phyloP scores from a whole-genome alignment of 305 asterid species.

The Fraxinus baroniana region DNA sequence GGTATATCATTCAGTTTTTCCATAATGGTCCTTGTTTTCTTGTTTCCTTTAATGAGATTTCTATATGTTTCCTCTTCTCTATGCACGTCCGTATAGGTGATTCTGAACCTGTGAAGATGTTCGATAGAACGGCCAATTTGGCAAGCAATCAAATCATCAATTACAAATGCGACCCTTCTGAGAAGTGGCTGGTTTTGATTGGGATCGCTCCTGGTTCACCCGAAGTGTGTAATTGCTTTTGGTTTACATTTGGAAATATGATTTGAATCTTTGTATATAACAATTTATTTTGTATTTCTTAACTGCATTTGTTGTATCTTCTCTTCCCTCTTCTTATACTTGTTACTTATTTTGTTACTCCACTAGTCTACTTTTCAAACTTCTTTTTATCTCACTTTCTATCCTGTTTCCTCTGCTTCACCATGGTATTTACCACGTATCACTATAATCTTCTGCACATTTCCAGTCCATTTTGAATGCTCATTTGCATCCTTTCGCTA shows the following conservation, averaged over 20 bases:
- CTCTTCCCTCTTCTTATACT: background rate
- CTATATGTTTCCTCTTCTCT: slow-evolving; percentile 18
- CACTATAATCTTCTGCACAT: background rate
- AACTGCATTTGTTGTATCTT: background rate
- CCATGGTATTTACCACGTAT: background rate
- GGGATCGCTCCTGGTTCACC: slow-evolving; percentile 98
- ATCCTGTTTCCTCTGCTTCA: background rate
- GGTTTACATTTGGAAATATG: background rate
- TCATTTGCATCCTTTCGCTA: background rate
- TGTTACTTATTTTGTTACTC: background rate
- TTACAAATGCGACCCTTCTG: slow-evolving; percentile 93
- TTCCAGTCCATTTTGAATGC: background rate
- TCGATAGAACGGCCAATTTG: slow-evolving; percentile 91
- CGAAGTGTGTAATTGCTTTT: slow-evolving; percentile 54
- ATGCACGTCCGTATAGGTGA: slow-evolving; percentile 56
- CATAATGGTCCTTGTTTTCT: slow-evolving; percentile 5
- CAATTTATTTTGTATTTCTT: background rate
- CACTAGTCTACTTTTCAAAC: background rate
- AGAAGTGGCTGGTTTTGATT: slow-evolving; percentile 97
- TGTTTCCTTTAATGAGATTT: background rate
- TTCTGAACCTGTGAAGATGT: slow-evolving; percentile 89
- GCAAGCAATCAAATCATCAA: slow-evolving; percentile 90
- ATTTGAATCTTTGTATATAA: background rate
- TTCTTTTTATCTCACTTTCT: background rate
- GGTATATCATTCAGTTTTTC: slow-evolving; percentile 38